These are phyloP conservation scores for Cladosporium cucumerinum DNA, from an alignment of 2,329 filamentous ascomycete genomes.

Conservation along the genomic window DNA sequence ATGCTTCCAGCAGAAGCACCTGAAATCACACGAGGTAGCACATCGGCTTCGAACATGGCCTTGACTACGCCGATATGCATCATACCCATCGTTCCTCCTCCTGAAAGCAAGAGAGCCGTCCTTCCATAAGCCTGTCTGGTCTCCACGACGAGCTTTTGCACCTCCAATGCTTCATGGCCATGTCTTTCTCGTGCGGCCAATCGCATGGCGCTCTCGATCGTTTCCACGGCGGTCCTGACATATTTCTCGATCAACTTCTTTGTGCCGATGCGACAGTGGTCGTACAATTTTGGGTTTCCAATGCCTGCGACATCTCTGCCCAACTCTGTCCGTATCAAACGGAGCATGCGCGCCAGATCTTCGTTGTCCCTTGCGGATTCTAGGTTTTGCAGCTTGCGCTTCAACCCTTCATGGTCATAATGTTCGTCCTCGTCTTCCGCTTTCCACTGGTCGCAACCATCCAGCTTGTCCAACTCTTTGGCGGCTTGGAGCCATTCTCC, in stretches of 20 bases:
- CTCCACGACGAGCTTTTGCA: constrained; percentile 44
- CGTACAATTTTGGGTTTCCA: constrained; percentile 78
- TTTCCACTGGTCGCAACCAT: constrained; percentile 83
- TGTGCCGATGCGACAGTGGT: constrained; percentile 79
- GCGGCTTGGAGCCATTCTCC: constrained; percentile 73
- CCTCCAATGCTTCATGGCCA: neutral
- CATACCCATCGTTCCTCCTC: constrained; percentile 88
- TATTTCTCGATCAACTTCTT: constrained; percentile 85
- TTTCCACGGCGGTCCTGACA: constrained; percentile 72
- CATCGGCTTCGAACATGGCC: constrained; percentile 67
- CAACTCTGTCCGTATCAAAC: constrained; percentile 74
- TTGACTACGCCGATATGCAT: constrained; percentile 87
- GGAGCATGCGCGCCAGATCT: constrained; percentile 74
- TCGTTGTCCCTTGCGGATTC: constrained; percentile 69
- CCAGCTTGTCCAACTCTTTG: constrained; percentile 70
- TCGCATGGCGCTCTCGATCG: constrained; percentile 53
- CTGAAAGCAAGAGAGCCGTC: constrained; percentile 77
- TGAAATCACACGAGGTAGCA: constrained; percentile 82
- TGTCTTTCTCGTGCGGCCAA: constrained; percentile 2
- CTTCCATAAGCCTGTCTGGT: constrained; percentile 80
- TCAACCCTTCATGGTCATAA: constrained; percentile 68
- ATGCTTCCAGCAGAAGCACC: constrained; percentile 86
- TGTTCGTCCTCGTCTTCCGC: constrained; percentile 61
- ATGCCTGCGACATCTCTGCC: constrained; percentile 81
- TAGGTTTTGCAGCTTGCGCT: constrained; percentile 66